A percentile compares a stretch with the other conserved stretches of the same genome.
Evolutionary conservation across 495 filamentous ascomycete genomes (phyloP).

Genomic region (Jackrogersella multiformis): DNA sequence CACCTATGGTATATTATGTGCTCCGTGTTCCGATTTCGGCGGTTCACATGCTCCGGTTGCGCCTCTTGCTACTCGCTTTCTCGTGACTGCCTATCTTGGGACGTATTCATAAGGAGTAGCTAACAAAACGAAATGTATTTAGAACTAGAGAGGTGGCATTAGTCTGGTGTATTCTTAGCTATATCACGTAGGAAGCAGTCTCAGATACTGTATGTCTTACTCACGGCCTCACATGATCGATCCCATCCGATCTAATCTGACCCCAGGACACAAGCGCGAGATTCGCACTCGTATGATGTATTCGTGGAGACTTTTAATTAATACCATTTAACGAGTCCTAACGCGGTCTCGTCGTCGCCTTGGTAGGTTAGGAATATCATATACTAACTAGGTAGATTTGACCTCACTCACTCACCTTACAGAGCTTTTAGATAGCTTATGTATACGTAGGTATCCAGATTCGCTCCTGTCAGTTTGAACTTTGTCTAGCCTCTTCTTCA

Average conservation of each 20-base stretch:
- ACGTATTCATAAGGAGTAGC: too few relatives aligned
- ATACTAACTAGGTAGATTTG: too few relatives aligned
- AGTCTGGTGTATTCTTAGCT: not conserved
- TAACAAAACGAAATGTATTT: too few relatives aligned
- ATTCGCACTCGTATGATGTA: constrained; percentile 11
- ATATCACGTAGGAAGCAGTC: constrained; percentile 10
- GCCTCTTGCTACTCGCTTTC: not conserved
- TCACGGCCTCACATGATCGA: constrained; percentile 23
- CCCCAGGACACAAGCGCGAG: constrained; percentile 14
- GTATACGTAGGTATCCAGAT: too few relatives aligned
- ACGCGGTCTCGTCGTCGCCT: too few relatives aligned
- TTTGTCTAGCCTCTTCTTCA: too few relatives aligned
- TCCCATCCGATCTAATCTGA: constrained; percentile 11
- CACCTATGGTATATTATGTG: too few relatives aligned
- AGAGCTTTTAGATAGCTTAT: too few relatives aligned
- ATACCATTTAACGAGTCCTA: not conserved
- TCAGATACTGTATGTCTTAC: constrained; percentile 15
- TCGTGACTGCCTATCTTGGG: not conserved
- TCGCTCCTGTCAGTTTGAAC: too few relatives aligned
- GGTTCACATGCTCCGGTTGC: not conserved
- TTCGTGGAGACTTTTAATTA: not conserved
- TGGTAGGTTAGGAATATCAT: too few relatives aligned
- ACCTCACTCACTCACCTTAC: too few relatives aligned
- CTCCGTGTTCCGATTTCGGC: too few relatives aligned
- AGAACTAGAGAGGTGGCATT: not conserved